A percentile compares a stretch with the other conserved stretches of the same genome.
Evolutionary conservation across 1,284 basidiomycete genomes (phyloP).

Genomic region (Coniferiporia weirii): DNA sequence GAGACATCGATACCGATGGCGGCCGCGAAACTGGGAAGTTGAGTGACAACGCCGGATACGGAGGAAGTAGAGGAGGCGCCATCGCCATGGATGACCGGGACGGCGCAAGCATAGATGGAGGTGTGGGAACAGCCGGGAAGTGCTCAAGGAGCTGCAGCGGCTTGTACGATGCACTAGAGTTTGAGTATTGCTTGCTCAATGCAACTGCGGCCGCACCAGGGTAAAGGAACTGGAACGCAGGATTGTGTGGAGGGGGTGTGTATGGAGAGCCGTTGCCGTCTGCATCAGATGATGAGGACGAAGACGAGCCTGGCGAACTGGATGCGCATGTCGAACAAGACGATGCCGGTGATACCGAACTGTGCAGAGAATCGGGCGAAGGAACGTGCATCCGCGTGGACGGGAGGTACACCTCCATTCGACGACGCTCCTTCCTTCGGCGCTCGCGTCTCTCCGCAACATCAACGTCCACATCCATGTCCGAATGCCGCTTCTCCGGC

Average conservation of each 20-base stretch:
- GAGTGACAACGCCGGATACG: neutral
- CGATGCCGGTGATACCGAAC: conserved; percentile 1
- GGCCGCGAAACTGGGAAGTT: neutral
- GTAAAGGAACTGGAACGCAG: no score
- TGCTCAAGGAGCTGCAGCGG: conserved; percentile 6
- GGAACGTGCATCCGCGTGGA: neutral
- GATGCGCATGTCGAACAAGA: neutral
- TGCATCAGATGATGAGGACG: conserved; percentile 5
- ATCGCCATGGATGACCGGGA: conserved; percentile 1
- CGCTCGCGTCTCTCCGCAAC: neutral
- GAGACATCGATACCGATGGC: neutral
- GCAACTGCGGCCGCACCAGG: no score
- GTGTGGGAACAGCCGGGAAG: conserved; percentile 1
- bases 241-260: conserved; percentile 2
- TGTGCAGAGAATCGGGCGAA: neutral
- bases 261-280: neutral
- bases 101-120: neutral
- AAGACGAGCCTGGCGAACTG: neutral
- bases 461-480: conserved; percentile 7
- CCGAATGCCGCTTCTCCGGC: conserved; percentile 5
- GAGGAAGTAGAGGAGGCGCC: conserved; percentile 1
- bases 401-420: neutral
- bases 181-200: neutral
- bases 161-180: neutral
- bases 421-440: neutral